phyloP scores from a whole-genome alignment of 768 basidiomycete species.

The Boletus eberwhitei region DNA sequence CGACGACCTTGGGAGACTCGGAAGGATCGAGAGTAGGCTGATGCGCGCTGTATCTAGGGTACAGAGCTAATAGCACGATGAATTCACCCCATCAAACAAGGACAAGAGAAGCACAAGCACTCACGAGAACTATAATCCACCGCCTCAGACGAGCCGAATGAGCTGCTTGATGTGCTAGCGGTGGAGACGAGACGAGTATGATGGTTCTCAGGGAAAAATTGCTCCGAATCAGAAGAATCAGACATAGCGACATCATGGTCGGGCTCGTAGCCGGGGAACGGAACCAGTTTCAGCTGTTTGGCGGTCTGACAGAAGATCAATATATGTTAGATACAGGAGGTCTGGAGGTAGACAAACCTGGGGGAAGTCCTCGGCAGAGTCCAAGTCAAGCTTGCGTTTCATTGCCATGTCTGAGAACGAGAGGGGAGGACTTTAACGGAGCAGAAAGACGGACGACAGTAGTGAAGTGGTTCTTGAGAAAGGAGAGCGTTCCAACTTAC shows the following conservation, averaged over 20 bases:
- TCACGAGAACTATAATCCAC: slow-evolving; percentile 46
- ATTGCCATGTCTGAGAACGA: slow-evolving; percentile 49
- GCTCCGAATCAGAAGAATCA: slow-evolving; percentile 56
- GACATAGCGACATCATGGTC: slow-evolving; percentile 73
- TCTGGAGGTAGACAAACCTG: slow-evolving; percentile 36
- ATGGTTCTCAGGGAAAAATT: slow-evolving; percentile 47
- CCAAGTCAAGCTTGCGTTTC: slow-evolving; percentile 72
- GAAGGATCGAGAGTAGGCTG: slow-evolving; percentile 53
- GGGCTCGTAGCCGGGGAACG: slow-evolving; percentile 63
- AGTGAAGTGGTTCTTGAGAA: slow-evolving; percentile 25
- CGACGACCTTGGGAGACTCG: slow-evolving; percentile 47
- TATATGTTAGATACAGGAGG: slow-evolving; percentile 17
- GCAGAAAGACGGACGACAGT: background rate
- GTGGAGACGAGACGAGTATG: slow-evolving; percentile 66
- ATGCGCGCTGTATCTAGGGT: slow-evolving; percentile 63
- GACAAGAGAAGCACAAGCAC: slow-evolving; percentile 19
- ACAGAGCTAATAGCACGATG: slow-evolving; percentile 31
- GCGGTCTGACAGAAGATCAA: slow-evolving; percentile 38
- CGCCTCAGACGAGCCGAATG: slow-evolving; percentile 48
- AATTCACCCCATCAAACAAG: background rate
- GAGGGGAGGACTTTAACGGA: slow-evolving; percentile 7
- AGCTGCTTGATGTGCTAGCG: slow-evolving; percentile 53
- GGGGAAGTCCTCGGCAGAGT: slow-evolving; percentile 50
- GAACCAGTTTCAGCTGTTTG: slow-evolving; percentile 73
- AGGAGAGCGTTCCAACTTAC: slow-evolving; percentile 17